Evolutionary conservation across 306 rosid genomes (phyloP).

Genomic region (Prinsepia uniflora): DNA sequence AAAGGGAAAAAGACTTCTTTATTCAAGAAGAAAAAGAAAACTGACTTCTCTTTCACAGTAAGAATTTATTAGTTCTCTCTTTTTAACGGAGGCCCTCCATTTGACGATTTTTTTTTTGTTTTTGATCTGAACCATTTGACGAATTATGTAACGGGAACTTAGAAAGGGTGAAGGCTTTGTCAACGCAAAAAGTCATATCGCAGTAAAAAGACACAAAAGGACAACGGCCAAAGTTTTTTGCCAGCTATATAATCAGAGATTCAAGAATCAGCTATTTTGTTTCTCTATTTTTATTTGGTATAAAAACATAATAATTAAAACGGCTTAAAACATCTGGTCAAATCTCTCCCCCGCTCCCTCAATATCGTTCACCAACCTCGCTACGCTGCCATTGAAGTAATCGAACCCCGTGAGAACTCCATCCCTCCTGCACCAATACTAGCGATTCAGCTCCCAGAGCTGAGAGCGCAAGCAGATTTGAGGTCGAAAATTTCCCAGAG

Average conservation of each 20-base stretch:
- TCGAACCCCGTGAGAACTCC: conserved; percentile 16
- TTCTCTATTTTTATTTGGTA: not conserved
- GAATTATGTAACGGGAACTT: too few species aligned
- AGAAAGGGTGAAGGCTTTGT: not conserved
- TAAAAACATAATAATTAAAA: not conserved
- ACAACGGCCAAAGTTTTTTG: not conserved
- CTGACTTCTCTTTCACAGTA: too few species aligned
- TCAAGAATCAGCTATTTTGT: not conserved
- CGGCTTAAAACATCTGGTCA: conserved; percentile 16
- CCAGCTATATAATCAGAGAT: not conserved
- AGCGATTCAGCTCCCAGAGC: conserved; percentile 2
- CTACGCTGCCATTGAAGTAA: not conserved
- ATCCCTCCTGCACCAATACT: not conserved
- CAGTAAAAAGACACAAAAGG: not conserved
- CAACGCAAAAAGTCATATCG: not conserved
- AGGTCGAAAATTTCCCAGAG: conserved; percentile 29
- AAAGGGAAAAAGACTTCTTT: too few species aligned
- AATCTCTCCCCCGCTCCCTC: conserved; percentile 17
- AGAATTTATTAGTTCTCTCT: too few species aligned
- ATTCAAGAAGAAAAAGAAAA: too few species aligned
- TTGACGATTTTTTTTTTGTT: too few species aligned
- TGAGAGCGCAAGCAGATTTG: conserved; percentile 9
- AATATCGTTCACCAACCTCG: conserved; percentile 6
- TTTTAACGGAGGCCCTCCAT: too few species aligned
- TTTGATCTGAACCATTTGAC: too few species aligned